Base-by-base conservation (phyloP, 192 early-diverging fungal species). In the Linnemannia zychae region DNA sequence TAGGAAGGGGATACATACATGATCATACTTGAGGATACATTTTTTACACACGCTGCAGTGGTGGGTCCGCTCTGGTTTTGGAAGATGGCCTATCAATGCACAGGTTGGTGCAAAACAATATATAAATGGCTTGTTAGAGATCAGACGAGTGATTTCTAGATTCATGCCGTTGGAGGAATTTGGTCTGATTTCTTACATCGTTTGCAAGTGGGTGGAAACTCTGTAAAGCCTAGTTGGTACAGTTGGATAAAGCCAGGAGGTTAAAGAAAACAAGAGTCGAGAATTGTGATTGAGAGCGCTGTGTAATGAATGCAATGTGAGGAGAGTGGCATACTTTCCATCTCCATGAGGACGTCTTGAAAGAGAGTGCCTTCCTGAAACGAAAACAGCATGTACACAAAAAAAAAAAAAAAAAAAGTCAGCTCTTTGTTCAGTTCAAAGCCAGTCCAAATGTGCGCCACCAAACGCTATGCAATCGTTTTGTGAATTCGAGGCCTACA, bases 11-110 rank as follows among this genome's bases (percentile, higher is more conserved):
- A 16, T 12, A 72, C 71, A 50, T 79, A 80, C 78, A 75, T 96
- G 95, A 83, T 96, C 95, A 79, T 95, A 94, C 74, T 90, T 91
- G 65, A 96, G 84, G 33, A 96, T 93, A 74, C 95, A 96, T n/a
- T 80, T 71, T 33, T 90, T 91, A 75, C 94, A 95, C 20, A 93
- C 87, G 65, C 93, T 94, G 73, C 95, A 96, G 80, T 96, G 95
- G 74, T 96, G 95, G 15, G 94, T 87, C 49, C 95, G 89, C 82
- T 96, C 95, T 31, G 95, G 95, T 77, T 96, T 96, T 15, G 93
- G 92, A n/a, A 89, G 87, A 75, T 94, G 88, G 52, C 91, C 90
- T 91, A 34, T 16, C 11, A 12, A 15, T 7, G 28, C 31, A 63
- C 22, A n/a, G 15, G 13, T 31, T 13, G 57, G 28, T 31, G 2